These are phyloP conservation scores for Discostella stelligera DNA, from an alignment of 352 stramenopile genomes.

Conservation along the genomic window DNA sequence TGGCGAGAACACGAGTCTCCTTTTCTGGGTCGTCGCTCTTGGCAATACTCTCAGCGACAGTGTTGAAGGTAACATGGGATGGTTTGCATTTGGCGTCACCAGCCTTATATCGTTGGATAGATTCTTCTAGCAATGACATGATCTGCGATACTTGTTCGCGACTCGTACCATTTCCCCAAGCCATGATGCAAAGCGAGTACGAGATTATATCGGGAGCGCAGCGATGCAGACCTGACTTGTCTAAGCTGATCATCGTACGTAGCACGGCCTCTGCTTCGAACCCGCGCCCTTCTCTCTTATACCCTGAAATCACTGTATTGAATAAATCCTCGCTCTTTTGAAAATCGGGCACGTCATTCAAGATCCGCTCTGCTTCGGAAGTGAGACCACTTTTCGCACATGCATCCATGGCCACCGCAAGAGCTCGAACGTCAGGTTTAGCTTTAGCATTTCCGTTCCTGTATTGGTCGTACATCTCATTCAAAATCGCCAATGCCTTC, in stretches of 20 bases:
- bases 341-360: slow-evolving; percentile 39
- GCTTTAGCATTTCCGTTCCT: slow-evolving; percentile 37
- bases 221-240: slow-evolving; percentile 18
- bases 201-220: slow-evolving; percentile 42
- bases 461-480: slow-evolving; percentile 50
- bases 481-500: slow-evolving; percentile 40
- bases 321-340: slow-evolving; percentile 42
- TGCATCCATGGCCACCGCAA: slow-evolving; percentile 50
- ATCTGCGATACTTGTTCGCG: slow-evolving; percentile 18
- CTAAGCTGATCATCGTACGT: slow-evolving; percentile 41
- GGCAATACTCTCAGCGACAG: slow-evolving; percentile 23
- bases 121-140: slow-evolving; percentile 37
- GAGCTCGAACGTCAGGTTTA: slow-evolving; percentile 36
- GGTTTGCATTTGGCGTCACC: slow-evolving; percentile 31
- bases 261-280: slow-evolving; percentile 32
- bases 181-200: slow-evolving; percentile 40
- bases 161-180: slow-evolving; percentile 37
- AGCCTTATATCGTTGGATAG: slow-evolving; percentile 24
- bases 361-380: slow-evolving; percentile 26
- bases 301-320: slow-evolving; percentile 46
- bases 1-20: slow-evolving; percentile 30
- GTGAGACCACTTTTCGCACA: slow-evolving; percentile 44
- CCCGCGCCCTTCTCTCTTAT: slow-evolving; percentile 43
- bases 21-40: slow-evolving; percentile 23
- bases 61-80: slow-evolving; percentile 31